Conservation (phyloP, 2,329 filamentous ascomycete genomes). For the Talaromyces sp. region DNA sequence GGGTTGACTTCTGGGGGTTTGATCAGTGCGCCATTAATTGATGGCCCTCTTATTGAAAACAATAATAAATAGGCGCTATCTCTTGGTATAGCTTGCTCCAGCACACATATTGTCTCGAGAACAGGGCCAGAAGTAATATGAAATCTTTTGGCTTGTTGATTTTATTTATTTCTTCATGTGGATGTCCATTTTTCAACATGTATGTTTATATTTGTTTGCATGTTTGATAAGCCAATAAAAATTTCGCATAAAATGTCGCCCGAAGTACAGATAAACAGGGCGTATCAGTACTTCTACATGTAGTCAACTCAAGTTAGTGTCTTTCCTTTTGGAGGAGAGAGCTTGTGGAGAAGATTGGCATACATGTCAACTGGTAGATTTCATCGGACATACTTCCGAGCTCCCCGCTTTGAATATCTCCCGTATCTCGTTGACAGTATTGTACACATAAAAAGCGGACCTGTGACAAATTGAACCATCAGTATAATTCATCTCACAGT, state of each 20-base stretch:
- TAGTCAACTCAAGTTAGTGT: no score
- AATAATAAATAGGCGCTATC: neutral
- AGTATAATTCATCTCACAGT: neutral
- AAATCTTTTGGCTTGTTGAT: neutral
- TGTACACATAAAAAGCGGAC: neutral
- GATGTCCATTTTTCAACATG: neutral
- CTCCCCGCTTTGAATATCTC: neutral
- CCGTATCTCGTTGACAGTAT: neutral
- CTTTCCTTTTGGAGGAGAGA: no score
- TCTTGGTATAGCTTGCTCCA: neutral
- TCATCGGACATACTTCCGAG: neutral
- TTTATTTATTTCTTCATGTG: neutral
- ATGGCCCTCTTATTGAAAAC: neutral
- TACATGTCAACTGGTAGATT: neutral
- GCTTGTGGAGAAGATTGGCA: neutral
- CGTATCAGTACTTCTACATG: no score
- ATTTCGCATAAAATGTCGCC: neutral
- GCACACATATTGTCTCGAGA: neutral
- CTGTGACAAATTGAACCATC: neutral
- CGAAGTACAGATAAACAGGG: no score
- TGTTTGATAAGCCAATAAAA: no score
- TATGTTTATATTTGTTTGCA: neutral
- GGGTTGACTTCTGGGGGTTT: neutral
- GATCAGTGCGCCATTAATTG: neutral
- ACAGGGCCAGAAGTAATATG: neutral